Evolutionary conservation across 208 protist species (phyloP).

Genomic region (Wallacemonas sp.): DNA sequence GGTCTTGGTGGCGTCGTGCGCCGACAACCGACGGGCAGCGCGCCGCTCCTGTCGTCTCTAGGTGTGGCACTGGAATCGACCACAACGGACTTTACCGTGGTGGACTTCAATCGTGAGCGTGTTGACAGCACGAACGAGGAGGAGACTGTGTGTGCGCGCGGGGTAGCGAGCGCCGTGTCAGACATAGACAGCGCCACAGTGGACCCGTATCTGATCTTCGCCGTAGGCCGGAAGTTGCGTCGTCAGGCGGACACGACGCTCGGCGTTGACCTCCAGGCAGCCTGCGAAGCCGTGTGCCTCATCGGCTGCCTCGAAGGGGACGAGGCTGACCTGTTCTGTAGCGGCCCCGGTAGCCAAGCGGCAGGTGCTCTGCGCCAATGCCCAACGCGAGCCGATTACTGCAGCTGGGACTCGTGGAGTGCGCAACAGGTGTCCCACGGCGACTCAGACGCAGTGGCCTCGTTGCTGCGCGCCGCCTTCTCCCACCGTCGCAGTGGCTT

Average conservation of each 20-base stretch:
- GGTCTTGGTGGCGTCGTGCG: slow-evolving; percentile 69
- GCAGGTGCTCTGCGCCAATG: too few species aligned
- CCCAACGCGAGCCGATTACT: slow-evolving; percentile 21
- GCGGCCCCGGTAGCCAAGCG: too few species aligned
- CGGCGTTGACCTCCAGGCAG: slow-evolving; percentile 65
- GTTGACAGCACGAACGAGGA: slow-evolving; percentile 51
- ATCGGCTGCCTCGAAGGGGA: slow-evolving; percentile 57
- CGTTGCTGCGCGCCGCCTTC: slow-evolving; percentile 51
- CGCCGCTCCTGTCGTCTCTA: slow-evolving; percentile 24
- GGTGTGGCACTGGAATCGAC: slow-evolving; percentile 14
- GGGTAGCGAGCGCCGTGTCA: slow-evolving; percentile 71
- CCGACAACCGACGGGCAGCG: slow-evolving; percentile 24
- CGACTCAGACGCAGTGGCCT: slow-evolving; percentile 19
- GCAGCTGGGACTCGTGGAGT: slow-evolving; percentile 52
- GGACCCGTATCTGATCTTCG: slow-evolving; percentile 84
- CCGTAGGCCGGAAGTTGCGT: slow-evolving; percentile 56
- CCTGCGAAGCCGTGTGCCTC: slow-evolving; percentile 60
- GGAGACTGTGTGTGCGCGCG: slow-evolving; percentile 72
- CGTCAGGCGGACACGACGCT: slow-evolving; percentile 28
- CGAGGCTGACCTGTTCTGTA: slow-evolving; percentile 48
- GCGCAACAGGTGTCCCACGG: background rate
- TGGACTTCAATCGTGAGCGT: slow-evolving; percentile 41
- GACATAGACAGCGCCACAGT: slow-evolving; percentile 78
- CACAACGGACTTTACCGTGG: slow-evolving; percentile 45
- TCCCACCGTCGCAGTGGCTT: slow-evolving; percentile 52